phyloP scores from a whole-genome alignment of 306 rosid genomes.

The Vachellia pachyceras region DNA sequence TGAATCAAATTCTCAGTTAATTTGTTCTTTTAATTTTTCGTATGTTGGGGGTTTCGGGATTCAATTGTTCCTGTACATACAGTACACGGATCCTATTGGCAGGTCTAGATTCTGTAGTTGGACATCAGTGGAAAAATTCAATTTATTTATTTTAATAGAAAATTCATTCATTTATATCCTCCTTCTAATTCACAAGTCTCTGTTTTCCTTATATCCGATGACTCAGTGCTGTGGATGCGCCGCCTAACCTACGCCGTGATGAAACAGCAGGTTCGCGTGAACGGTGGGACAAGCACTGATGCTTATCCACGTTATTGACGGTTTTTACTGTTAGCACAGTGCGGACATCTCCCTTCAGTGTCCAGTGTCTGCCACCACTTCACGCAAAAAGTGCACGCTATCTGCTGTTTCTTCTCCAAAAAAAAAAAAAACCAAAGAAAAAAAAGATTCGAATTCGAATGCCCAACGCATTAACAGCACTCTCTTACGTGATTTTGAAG shows the following conservation, averaged over 20 bases:
- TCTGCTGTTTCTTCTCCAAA: neutral
- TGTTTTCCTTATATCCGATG: neutral
- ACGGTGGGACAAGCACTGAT: conserved; percentile 9
- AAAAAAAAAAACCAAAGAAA: neutral
- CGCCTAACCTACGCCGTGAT: conserved; percentile 1
- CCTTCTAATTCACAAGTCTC: neutral
- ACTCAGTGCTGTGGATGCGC: neutral
- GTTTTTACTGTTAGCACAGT: conserved; percentile 48
- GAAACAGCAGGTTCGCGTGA: conserved; percentile 45
- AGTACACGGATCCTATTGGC: conserved; percentile 27
- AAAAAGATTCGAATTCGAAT: neutral
- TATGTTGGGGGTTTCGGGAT: conserved; percentile 3
- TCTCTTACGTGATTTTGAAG: no score
- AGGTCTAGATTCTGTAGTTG: conserved; percentile 37
- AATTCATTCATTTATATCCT: conserved; percentile 6
- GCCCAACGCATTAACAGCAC: no score
- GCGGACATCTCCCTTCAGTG: neutral
- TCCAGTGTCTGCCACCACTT: neutral
- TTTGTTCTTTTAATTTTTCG: neutral
- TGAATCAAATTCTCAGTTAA: conserved; percentile 6
- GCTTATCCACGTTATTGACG: conserved; percentile 27
- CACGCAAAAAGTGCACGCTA: conserved; percentile 38
- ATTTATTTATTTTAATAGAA: conserved; percentile 38
- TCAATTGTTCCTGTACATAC: conserved; percentile 49
- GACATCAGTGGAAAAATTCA: conserved; percentile 37